Base-by-base conservation (phyloP, 768 basidiomycete species). In the Dacryopinax primogenitus region DNA sequence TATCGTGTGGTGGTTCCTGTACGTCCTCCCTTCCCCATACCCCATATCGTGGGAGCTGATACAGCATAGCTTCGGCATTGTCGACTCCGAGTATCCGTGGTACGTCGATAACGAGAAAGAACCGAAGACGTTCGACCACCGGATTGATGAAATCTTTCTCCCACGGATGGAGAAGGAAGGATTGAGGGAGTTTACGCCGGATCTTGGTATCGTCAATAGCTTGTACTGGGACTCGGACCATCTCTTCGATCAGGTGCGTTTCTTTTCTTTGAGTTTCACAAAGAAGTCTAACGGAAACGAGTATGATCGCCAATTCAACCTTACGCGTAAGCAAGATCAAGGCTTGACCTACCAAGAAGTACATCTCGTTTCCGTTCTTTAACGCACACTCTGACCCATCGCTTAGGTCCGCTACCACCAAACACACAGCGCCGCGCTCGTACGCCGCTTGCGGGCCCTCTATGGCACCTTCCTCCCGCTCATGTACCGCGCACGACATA, bases 191-290 rank as follows among this genome's bases (percentile, higher is more conserved):
- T 58, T 58, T 18, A 30, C 3, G 13, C 51, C 51, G 51, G 51
- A 58, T 30, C 32, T 58, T 23, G 26, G 26, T 11, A 4, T 58
- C 4, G 51, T 58, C 9, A 58, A 9, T 9, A 58, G 51, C 30
- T 30, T 58, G 51, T 58, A 4, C 21, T 58, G 51, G 51, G 51
- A 58, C 30, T 28, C 51, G 51, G 51, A 58, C 18, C 51, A 58
- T 58, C 4, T 58, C 26, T 58, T 58, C 51, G 51, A 58, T 28
- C 9, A 30, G 51, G 51, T 58, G 51, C 51, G 51, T 32, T 6
- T 13, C 7, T 18, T 15, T 18, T 6, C 18, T 44, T 23, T 6
- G 4, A 23, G 41, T 23, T 44, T 9, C 9, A 9, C 41, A 28
- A 15, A 30, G 26, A 13, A 3, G 30, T 32, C 26, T 30, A 4